Percentiles rank a stretch among this genome's conserved stretches.
These are phyloP conservation scores for Sporothrix schenckii DNA, from an alignment of 2,329 filamentous ascomycete genomes.

Conservation along the genomic window DNA sequence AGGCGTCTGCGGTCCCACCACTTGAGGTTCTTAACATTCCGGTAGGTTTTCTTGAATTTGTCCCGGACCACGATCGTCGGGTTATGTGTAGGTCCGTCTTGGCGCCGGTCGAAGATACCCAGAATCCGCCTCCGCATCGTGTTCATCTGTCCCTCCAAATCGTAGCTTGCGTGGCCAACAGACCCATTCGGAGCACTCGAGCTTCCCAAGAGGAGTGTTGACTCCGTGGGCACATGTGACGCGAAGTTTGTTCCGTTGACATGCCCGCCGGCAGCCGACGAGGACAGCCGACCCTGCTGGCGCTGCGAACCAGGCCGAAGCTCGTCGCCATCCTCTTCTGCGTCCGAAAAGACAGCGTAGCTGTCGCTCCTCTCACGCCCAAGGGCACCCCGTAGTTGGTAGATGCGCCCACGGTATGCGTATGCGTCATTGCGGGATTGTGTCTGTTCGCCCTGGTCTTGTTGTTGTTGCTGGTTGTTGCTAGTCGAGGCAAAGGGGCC, in stretches of 20 bases:
- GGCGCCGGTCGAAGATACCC: slow-evolving; percentile 26
- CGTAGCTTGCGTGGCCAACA: slow-evolving; percentile 38
- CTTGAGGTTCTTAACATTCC: slow-evolving; percentile 61
- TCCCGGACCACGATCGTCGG: not conserved
- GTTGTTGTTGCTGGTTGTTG: slow-evolving; percentile 16
- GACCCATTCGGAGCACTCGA: slow-evolving; percentile 41
- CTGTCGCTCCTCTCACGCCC: slow-evolving; percentile 18
- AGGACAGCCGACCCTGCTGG: not conserved
- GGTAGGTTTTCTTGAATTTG: slow-evolving; percentile 37
- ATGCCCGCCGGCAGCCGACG: not conserved
- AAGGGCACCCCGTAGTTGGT: not conserved
- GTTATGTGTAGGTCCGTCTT: not conserved
- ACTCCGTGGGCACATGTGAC: slow-evolving; percentile 43
- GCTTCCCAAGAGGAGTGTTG: slow-evolving; percentile 52
- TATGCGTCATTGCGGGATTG: slow-evolving; percentile 1
- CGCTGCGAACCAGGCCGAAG: not conserved
- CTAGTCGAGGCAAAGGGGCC: slow-evolving; percentile 42
- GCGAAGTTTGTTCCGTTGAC: not conserved
- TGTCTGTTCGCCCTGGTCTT: slow-evolving; percentile 37
- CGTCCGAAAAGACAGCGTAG: slow-evolving; percentile 31
- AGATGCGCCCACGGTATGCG: slow-evolving; percentile 2
- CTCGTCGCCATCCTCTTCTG: slow-evolving; percentile 25
- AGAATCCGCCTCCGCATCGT: slow-evolving; percentile 14
- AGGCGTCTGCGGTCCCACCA: slow-evolving; percentile 71
- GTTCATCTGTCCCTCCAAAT: slow-evolving; percentile 57